Evolutionary conservation across 1,284 basidiomycete species (phyloP).

Genomic region (Mycosarcoma maydis): DNA sequence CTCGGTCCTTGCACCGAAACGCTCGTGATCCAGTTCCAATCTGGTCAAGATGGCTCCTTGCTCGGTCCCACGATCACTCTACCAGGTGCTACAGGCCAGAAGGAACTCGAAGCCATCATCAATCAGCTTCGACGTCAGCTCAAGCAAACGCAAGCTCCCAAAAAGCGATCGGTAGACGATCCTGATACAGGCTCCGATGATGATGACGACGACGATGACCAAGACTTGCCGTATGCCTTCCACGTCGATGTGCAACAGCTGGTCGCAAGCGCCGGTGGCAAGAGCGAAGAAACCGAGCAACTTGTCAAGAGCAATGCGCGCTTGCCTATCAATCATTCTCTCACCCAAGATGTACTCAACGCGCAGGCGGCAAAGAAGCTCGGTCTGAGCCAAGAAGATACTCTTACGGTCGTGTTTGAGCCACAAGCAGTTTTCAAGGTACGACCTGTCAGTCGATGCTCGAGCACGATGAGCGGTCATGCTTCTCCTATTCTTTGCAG

Average conservation of each 20-base stretch:
- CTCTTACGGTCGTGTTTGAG: conserved; percentile 63
- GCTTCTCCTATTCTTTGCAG: conserved; percentile 93
- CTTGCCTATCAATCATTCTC: conserved; percentile 54
- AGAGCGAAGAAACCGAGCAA: conserved; percentile 15
- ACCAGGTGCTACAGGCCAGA: conserved; percentile 59
- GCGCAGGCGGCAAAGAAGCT: conserved; percentile 54
- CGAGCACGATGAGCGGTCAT: conserved; percentile 84
- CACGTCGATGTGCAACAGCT: conserved; percentile 56
- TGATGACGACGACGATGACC: conserved; percentile 62
- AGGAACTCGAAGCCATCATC: conserved; percentile 59
- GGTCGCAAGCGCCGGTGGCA: conserved; percentile 14
- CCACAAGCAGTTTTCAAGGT: conserved; percentile 97
- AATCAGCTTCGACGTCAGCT: conserved; percentile 59
- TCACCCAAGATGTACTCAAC: conserved; percentile 57
- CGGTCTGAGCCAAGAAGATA: conserved; percentile 62
- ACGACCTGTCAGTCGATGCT: conserved; percentile 89
- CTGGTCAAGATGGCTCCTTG: conserved; percentile 53
- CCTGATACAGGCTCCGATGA: conserved; percentile 40
- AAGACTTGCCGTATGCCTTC: conserved; percentile 64
- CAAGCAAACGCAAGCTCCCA: conserved; percentile 32
- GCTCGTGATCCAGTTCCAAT: conserved; percentile 63
- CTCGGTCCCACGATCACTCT: conserved; percentile 63
- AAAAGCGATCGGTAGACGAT: conserved; percentile 39
- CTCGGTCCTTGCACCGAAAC: conserved; percentile 55
- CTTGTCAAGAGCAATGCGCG: conserved; percentile 50